A percentile compares a stretch with the other conserved stretches of the same genome.
phyloP scores from a whole-genome alignment of 2,329 filamentous ascomycete species.

The Sphaerostilbella broomeana region DNA sequence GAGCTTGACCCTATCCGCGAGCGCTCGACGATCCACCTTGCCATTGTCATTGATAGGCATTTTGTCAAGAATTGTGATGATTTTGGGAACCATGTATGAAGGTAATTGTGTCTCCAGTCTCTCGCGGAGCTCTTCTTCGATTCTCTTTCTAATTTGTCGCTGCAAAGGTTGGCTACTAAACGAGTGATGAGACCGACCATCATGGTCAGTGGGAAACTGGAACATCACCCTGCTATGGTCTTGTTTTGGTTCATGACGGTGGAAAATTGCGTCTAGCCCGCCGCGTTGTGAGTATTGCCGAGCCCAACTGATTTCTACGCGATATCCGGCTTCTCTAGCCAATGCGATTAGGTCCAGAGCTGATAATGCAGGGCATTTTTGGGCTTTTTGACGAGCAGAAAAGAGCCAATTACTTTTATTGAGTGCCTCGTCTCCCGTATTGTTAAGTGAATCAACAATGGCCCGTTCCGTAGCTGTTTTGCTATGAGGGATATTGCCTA shows the following conservation, averaged over 20 bases:
- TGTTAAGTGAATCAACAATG: conserved; percentile 14
- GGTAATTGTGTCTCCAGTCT: conserved; percentile 14
- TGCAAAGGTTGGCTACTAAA: conserved; percentile 18
- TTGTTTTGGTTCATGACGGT: conserved; percentile 26
- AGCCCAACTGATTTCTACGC: conserved; percentile 41
- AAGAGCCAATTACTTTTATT: conserved; percentile 12
- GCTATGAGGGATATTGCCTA: conserved; percentile 23
- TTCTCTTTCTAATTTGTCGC: conserved; percentile 1
- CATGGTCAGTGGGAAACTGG: conserved; percentile 19
- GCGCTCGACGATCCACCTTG: conserved; percentile 19
- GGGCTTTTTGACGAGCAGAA: background rate
- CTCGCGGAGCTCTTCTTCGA: conserved; percentile 6
- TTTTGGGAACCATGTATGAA: conserved; percentile 22
- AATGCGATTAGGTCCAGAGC: conserved; percentile 18
- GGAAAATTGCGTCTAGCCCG: conserved; percentile 24
- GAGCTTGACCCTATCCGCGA: conserved; percentile 1
- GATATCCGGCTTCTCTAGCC: conserved; percentile 32
- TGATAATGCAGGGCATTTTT: conserved; percentile 10
- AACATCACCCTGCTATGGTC: conserved; percentile 13
- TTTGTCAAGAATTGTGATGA: conserved; percentile 17
- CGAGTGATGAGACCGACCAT: background rate
- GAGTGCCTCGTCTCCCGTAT: background rate
- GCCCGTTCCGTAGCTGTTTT: conserved; percentile 26
- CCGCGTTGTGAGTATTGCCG: conserved; percentile 27
- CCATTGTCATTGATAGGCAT: conserved; percentile 23